A percentile compares a stretch with the other conserved stretches of the same genome.
Evolutionary conservation across 306 rosid species (phyloP).

Genomic region (Oxytropis ochrocephala): DNA sequence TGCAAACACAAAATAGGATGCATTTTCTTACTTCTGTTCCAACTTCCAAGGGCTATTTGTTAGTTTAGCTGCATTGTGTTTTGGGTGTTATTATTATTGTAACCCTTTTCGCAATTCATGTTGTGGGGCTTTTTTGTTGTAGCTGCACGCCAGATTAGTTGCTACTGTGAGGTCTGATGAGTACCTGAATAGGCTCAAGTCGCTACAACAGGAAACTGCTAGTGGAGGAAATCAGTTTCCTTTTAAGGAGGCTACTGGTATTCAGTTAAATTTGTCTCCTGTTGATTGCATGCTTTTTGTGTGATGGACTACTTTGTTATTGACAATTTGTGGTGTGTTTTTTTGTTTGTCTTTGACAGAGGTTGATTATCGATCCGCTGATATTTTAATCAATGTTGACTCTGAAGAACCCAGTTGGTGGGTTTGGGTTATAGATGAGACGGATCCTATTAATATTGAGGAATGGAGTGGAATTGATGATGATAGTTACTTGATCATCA

Average conservation of each 20-base stretch:
- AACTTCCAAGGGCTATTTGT: not conserved
- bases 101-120: not conserved
- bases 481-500: conserved; percentile 69
- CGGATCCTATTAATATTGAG: conserved; percentile 53
- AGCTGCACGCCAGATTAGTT: conserved; percentile 69
- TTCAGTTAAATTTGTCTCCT: not conserved
- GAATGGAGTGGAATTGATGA: conserved; percentile 81
- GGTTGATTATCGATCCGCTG: conserved; percentile 62
- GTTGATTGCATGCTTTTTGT: not conserved
- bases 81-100: not conserved
- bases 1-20: not conserved
- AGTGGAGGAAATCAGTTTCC: conserved; percentile 65
- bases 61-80: not conserved
- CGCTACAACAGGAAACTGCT: conserved; percentile 43
- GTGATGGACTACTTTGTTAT: not conserved
- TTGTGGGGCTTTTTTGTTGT: conserved; percentile 14
- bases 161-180: conserved; percentile 65
- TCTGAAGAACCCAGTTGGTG: conserved; percentile 80
- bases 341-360: conserved; percentile 34
- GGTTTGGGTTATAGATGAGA: conserved; percentile 89
- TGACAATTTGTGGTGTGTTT: not conserved
- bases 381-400: conserved; percentile 64
- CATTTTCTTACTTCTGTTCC: not conserved
- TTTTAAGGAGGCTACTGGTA: conserved; percentile 78
- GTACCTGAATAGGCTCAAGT: conserved; percentile 52